Evolutionary conservation across 169 alveolate genomes (phyloP).

Genomic region (Cyclospora cayetanensis): DNA sequence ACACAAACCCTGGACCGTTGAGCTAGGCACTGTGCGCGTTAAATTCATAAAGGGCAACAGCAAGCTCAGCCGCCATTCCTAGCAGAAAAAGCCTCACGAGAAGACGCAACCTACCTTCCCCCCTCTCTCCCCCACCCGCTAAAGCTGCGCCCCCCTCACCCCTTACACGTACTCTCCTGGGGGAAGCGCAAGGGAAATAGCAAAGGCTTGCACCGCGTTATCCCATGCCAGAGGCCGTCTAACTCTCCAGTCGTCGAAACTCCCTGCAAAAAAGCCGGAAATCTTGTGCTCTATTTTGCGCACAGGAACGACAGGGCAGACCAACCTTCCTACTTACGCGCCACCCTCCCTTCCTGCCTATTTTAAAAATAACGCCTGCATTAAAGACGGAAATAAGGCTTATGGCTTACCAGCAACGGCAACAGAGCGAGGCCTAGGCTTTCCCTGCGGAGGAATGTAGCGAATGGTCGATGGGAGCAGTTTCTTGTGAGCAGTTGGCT

Average conservation of each 20-base stretch:
- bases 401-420: constrained; percentile 66
- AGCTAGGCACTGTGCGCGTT: background rate
- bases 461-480: constrained; percentile 66
- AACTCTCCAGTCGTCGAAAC: constrained; percentile 88
- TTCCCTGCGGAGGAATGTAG: constrained; percentile 69
- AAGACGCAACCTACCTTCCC: no score
- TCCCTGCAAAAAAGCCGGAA: constrained; percentile 72
- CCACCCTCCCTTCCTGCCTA: background rate
- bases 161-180: constrained; percentile 80
- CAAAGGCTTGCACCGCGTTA: constrained; percentile 79
- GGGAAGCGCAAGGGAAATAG: constrained; percentile 81
- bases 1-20: background rate
- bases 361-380: no score
- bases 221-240: constrained; percentile 86
- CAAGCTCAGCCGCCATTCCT: no score
- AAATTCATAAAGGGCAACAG: no score
- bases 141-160: background rate
- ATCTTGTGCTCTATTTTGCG: no score
- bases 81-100: background rate
- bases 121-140: background rate
- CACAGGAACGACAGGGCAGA: background rate
- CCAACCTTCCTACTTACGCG: background rate
- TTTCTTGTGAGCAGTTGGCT: constrained; percentile 4
- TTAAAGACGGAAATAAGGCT: no score
- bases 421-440: constrained; percentile 72